phyloP scores from a whole-genome alignment of 208 protist genomes.

The Crithidia brevicula region DNA sequence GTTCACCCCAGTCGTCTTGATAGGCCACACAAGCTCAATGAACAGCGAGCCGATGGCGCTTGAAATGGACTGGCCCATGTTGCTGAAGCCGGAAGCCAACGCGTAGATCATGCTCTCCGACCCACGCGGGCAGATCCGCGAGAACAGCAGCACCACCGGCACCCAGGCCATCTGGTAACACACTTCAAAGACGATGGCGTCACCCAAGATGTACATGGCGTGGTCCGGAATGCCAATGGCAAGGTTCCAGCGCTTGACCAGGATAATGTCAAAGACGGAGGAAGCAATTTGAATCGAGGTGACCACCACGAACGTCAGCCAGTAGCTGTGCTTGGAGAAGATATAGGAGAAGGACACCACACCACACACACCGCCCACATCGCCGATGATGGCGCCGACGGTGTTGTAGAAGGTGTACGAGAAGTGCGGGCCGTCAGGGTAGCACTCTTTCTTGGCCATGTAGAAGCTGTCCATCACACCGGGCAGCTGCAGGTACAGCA shows the following conservation, averaged over 20 bases:
- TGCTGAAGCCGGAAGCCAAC: slow-evolving; percentile 71
- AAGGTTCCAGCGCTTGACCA: slow-evolving; percentile 77
- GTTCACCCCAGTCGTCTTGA: slow-evolving; percentile 29
- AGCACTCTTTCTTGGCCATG: slow-evolving; percentile 36
- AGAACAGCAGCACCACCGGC: slow-evolving; percentile 74
- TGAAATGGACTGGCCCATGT: slow-evolving; percentile 58
- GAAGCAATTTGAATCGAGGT: slow-evolving; percentile 38
- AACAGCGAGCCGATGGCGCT: slow-evolving; percentile 46
- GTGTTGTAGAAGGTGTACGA: slow-evolving; percentile 61
- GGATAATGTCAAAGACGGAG: slow-evolving; percentile 66
- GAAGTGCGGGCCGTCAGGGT: slow-evolving; percentile 63
- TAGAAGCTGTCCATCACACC: slow-evolving; percentile 58
- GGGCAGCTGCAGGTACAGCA: slow-evolving; percentile 55
- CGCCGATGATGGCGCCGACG: slow-evolving; percentile 37
- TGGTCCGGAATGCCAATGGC: slow-evolving; percentile 52
- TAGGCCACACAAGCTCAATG: slow-evolving; percentile 52
- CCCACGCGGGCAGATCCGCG: slow-evolving; percentile 81
- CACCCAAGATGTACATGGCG: slow-evolving; percentile 67
- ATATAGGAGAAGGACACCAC: slow-evolving; percentile 54
- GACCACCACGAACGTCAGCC: slow-evolving; percentile 57
- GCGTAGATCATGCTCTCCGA: slow-evolving; percentile 81
- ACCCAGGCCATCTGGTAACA: slow-evolving; percentile 69
- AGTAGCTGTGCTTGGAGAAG: slow-evolving; percentile 60
- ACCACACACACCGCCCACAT: slow-evolving; percentile 44
- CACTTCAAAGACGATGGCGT: slow-evolving; percentile 62